Evolutionary conservation across 2,329 filamentous ascomycete species (phyloP).

Genomic region (Conoideocrella luteorostrata): DNA sequence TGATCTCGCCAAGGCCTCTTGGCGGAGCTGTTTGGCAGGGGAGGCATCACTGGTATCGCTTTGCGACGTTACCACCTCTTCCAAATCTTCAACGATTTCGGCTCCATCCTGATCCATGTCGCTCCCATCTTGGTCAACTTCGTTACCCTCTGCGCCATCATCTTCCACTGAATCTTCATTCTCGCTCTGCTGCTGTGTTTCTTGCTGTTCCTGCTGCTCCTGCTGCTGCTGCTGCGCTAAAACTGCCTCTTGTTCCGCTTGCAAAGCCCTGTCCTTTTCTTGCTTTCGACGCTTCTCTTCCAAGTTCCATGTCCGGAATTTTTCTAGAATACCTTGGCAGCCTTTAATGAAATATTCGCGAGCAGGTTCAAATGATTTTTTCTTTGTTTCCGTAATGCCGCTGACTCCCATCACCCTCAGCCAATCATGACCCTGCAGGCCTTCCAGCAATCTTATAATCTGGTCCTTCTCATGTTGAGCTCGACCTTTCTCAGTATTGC

Average conservation of each 20-base stretch:
- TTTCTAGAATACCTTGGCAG: conserved; percentile 74
- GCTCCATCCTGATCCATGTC: conserved; percentile 9
- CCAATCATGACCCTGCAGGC: conserved; percentile 88
- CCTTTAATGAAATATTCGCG: conserved; percentile 79
- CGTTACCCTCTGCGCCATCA: conserved; percentile 26
- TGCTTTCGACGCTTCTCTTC: conserved; percentile 80
- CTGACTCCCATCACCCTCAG: conserved; percentile 85
- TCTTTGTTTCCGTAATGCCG: conserved; percentile 75
- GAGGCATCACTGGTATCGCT: conserved; percentile 48
- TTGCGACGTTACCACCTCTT: conserved; percentile 32
- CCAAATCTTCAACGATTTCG: conserved; percentile 28
- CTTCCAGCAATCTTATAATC: conserved; percentile 63
- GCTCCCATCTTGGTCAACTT: conserved; percentile 8
- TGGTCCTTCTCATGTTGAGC: conserved; percentile 63
- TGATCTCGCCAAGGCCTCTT: conserved; percentile 58
- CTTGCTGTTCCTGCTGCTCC: conserved; percentile 30
- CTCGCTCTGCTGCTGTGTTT: conserved; percentile 17
- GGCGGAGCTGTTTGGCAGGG: conserved; percentile 64
- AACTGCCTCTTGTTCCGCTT: conserved; percentile 12
- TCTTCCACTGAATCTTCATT: conserved; percentile 22
- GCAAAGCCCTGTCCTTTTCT: conserved; percentile 58
- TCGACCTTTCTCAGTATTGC: conserved; percentile 57
- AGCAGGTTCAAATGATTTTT: conserved; percentile 80
- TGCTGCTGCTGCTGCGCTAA: conserved; percentile 25
- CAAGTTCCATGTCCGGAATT: conserved; percentile 81